These are phyloP conservation scores for Auriscalpium microsporum DNA, from an alignment of 768 basidiomycete genomes.

Conservation along the genomic window DNA sequence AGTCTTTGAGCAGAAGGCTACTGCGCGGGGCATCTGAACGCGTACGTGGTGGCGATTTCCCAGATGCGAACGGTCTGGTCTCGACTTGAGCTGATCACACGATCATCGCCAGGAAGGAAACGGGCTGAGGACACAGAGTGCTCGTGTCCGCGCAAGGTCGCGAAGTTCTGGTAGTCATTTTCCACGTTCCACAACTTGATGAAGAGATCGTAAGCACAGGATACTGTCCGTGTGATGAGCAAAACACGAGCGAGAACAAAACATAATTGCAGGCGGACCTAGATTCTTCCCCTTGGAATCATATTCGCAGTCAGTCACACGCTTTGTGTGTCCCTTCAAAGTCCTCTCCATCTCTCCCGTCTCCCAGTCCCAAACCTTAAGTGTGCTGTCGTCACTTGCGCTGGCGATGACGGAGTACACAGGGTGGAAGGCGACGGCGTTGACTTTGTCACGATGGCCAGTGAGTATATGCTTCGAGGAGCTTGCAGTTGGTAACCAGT, in stretches of 20 bases:
- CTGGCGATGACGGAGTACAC: conserved; percentile 41
- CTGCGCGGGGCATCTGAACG: neutral
- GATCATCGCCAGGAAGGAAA: conserved; percentile 45
- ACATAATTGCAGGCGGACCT: conserved; percentile 26
- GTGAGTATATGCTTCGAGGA: conserved; percentile 36
- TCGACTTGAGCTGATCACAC: conserved; percentile 44
- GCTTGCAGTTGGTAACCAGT: conserved; percentile 43
- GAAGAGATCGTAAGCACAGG: conserved; percentile 47
- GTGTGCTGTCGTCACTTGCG: conserved; percentile 46
- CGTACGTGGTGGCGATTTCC: conserved; percentile 45
- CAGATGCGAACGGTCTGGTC: conserved; percentile 48
- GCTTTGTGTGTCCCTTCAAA: conserved; percentile 51
- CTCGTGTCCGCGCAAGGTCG: conserved; percentile 50
- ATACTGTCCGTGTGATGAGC: conserved; percentile 28
- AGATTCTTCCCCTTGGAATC: conserved; percentile 43
- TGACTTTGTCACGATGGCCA: conserved; percentile 39
- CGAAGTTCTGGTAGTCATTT: conserved; percentile 47
- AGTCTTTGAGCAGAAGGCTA: neutral
- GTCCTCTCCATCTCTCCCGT: conserved; percentile 52
- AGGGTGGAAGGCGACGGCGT: conserved; percentile 48
- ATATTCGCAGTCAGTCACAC: conserved; percentile 49
- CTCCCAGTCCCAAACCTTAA: conserved; percentile 61
- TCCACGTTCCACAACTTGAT: conserved; percentile 50
- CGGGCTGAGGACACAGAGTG: conserved; percentile 47
- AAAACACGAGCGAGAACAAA: neutral